Base-by-base conservation (phyloP, 768 basidiomycete genomes). In the Hydnomerulius pinastri region DNA sequence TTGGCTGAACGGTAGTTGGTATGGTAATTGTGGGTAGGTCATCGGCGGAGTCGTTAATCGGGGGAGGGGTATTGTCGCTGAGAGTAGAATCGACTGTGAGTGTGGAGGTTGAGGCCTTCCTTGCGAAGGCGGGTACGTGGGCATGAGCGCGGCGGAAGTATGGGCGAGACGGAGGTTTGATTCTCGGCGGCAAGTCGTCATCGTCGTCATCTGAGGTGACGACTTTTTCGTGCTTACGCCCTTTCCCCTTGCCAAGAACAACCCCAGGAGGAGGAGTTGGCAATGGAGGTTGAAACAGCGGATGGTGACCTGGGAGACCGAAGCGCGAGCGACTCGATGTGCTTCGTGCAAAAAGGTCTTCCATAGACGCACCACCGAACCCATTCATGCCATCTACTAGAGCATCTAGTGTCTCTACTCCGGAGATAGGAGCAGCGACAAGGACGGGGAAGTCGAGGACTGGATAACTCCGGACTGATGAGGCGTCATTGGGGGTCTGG, bases 381-480 rank as follows among this genome's bases (percentile, higher is more conserved):
- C 86, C 87, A 61, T 92, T 93, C 91, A 93, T 92, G 8, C 87
- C 88, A 56, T 92, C 90, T 6, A 93, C 91, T 46, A 93, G 69
- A 11, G 91, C 91, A 64, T 93, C 91, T 84, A 93, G 87, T 8
- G 83, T 83, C 70, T 92, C 90, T 8, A 93, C 89, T 2, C 89
- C 90, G 5, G 88, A 67, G 6, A 87, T 71, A 4, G 89, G 88
- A 17, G 90, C 89, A 37, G 89, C 80, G 17, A 92, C 90, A 23
- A 88, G 65, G 21, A 86, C 84, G 13, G 85, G 75, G 57, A 85
- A 81, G 42, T 78, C 67, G 43, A 79, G 75, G 39, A 79, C 1
- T 15, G 48, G 43, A 37, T 46, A 50, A 7, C 38, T 29, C 11
- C 50, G 38, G 25, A 58, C 25, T 2, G 64, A 64, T 29, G 65